Conservation (phyloP, 257 asterid species). For the Leonotis leonurus region DNA sequence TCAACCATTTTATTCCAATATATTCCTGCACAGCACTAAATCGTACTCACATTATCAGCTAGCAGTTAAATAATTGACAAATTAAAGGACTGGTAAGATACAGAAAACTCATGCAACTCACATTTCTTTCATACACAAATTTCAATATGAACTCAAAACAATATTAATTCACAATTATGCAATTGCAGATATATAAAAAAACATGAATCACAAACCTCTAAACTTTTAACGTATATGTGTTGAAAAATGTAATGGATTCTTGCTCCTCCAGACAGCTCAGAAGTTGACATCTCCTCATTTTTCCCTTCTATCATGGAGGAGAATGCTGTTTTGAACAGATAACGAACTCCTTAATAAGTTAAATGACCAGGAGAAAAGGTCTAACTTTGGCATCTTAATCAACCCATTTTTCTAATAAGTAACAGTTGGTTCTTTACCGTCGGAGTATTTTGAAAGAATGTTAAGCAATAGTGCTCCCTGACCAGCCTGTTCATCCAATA, state of each 20-base stretch:
- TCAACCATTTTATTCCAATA: background rate
- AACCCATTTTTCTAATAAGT: background rate
- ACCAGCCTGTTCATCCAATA: constrained; percentile 63
- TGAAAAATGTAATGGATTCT: constrained; percentile 97
- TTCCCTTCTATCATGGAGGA: constrained; percentile 95
- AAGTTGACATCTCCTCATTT: constrained; percentile 93
- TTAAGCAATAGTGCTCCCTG: constrained; percentile 87
- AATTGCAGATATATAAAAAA: constrained; percentile 8
- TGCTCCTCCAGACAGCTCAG: constrained; percentile 98
- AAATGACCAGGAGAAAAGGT: background rate
- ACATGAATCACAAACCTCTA: constrained; percentile 63
- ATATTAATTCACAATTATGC: background rate
- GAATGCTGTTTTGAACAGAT: constrained; percentile 61
- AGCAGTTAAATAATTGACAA: background rate
- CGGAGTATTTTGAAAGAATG: constrained; percentile 87
- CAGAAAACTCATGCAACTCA: background rate
- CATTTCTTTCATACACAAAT: background rate
- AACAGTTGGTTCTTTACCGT: constrained; percentile 39
- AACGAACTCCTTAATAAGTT: background rate
- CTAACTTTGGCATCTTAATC: background rate
- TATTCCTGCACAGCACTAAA: background rate
- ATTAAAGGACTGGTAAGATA: background rate
- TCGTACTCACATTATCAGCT: background rate
- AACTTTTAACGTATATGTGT: constrained; percentile 80
- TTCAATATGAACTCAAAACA: background rate